These are phyloP conservation scores for Endocalyx cinctus DNA, from an alignment of 2,329 filamentous ascomycete species.

Conservation along the genomic window DNA sequence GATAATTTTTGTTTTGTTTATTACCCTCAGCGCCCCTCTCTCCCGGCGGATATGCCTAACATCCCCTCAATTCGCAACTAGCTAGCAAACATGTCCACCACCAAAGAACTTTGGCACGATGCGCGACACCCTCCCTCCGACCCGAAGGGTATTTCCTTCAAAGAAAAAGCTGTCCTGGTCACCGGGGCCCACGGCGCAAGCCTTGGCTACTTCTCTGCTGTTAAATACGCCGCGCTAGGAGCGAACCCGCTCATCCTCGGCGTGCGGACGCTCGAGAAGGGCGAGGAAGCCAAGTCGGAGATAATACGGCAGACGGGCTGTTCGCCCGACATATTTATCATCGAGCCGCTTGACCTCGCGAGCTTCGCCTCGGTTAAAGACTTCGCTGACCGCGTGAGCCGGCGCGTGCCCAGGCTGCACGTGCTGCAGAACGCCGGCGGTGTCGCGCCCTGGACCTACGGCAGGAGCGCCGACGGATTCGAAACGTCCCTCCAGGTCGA, in stretches of 20 bases:
- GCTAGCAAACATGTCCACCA: slow-evolving; percentile 1
- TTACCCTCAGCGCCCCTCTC: too few species aligned
- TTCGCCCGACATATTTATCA: slow-evolving; percentile 1
- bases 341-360: slow-evolving; percentile 1
- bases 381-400: slow-evolving; percentile 1
- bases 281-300: slow-evolving; percentile 1
- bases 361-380: slow-evolving; percentile 1
- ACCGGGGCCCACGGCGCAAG: slow-evolving; percentile 1
- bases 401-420: not conserved
- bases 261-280: not conserved
- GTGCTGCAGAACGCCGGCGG: slow-evolving; percentile 1
- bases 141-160: not conserved
- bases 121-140: not conserved
- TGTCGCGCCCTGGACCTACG: not conserved
- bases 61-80: too few species aligned
- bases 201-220: not conserved
- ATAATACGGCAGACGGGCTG: slow-evolving; percentile 1
- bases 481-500: slow-evolving; percentile 1
- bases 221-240: slow-evolving; percentile 1
- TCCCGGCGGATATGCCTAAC: too few species aligned
- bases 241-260: slow-evolving; percentile 1
- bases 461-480: not conserved
- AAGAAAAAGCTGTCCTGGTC: not conserved
- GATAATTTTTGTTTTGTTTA: too few species aligned
- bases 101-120: slow-evolving; percentile 2